phyloP scores from a whole-genome alignment of 331 rosid genomes.

The Arachis monticola region DNA sequence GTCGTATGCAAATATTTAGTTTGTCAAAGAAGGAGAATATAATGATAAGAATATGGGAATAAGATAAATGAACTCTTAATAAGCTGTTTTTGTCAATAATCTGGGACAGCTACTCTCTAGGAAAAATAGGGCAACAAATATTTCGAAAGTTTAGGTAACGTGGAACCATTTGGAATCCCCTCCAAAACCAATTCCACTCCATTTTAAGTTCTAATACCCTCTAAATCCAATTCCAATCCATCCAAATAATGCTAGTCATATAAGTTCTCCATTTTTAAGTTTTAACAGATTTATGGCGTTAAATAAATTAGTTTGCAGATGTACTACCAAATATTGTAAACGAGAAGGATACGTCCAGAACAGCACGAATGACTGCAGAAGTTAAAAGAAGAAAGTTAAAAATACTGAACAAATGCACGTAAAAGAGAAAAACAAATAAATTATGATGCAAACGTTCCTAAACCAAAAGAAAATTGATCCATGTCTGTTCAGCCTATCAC shows the following conservation, averaged over 20 bases:
- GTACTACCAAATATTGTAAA: neutral
- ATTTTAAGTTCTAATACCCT: neutral
- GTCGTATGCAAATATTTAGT: slow-evolving; percentile 67
- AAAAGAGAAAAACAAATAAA: neutral
- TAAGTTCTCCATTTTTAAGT: neutral
- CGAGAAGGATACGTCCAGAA: slow-evolving; percentile 72
- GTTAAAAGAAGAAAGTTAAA: slow-evolving; percentile 6
- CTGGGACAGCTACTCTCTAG: neutral
- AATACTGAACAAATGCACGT: neutral
- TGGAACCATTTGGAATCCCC: neutral
- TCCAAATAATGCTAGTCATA: slow-evolving; percentile 9
- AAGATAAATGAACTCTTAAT: neutral
- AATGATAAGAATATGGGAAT: neutral
- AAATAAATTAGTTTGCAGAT: neutral
- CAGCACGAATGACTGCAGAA: slow-evolving; percentile 75
- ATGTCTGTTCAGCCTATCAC: neutral
- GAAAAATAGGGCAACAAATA: neutral
- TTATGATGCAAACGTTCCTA: neutral
- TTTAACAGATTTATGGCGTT: neutral
- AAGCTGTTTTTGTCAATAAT: neutral
- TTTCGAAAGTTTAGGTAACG: neutral
- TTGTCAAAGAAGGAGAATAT: slow-evolving; percentile 45
- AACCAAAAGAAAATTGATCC: neutral
- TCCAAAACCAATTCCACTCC: neutral
- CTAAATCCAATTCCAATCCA: neutral